Conservation (phyloP, 1,284 basidiomycete genomes). For the Puccinia hordei region DNA sequence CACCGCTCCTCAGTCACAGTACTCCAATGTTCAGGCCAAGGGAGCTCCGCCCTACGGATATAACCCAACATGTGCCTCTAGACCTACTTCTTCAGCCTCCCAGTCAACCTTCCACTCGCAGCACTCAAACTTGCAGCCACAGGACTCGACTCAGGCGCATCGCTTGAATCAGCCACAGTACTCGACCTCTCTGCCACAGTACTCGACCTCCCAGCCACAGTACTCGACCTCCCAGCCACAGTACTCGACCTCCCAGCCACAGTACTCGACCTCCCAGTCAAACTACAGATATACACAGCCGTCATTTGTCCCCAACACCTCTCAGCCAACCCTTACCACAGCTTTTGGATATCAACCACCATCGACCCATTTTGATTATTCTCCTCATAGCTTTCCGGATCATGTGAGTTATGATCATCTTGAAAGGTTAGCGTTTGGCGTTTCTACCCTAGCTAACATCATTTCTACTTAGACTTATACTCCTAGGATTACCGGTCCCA, state of each 20-base stretch:
- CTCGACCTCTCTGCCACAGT: too few relatives aligned
- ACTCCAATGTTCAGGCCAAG: too few relatives aligned
- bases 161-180: too few relatives aligned
- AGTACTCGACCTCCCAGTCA: not conserved
- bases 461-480: not conserved
- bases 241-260: not conserved
- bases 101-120: not conserved
- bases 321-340: not conserved
- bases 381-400: not conserved
- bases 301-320: not conserved
- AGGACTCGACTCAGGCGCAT: not conserved
- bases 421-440: too few relatives aligned
- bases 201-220: not conserved
- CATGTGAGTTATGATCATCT: not conserved
- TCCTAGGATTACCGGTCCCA: not conserved
- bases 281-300: not conserved
- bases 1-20: too few relatives aligned
- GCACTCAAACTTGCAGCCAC: not conserved
- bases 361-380: not conserved
- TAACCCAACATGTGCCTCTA: not conserved
- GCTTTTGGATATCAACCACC: not conserved
- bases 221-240: not conserved
- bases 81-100: not conserved
- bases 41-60: not conserved
- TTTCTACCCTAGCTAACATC: too few relatives aligned